Base-by-base conservation (phyloP, 75 land plant species). In the Sequoia sempervirens region DNA sequence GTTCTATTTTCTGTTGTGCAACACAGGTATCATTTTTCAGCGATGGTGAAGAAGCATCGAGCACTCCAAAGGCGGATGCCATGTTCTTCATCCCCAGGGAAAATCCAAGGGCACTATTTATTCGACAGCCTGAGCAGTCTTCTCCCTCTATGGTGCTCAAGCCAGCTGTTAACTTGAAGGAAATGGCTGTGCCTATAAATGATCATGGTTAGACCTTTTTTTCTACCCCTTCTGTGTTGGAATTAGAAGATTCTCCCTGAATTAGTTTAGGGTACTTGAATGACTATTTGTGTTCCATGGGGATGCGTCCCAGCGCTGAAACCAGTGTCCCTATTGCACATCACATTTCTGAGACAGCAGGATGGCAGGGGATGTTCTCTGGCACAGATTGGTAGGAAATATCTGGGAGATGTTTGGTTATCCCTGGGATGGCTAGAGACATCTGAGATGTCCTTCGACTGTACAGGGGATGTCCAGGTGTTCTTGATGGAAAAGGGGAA, bases 1-100 rank as follows among this genome's bases (percentile, higher is more conserved):
- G 40, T 10, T 41, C 54, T 18, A n/a, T 54, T 80, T 43, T 12
- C 14, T 66, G 4, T 30, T 84, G n/a, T 52, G 76, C 34, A 28
- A 36, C 83, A 82, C 89, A 96, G 99, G 92, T 95, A 18, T 92
- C 99, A 26, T 97, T 95, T 86, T 96, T 97, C 58, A 85, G 90
- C 87, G 95, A 97, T 85, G 96, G 94, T 68, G 99, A 95, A 52
- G 95, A 94, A 86, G 84, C 90, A 37, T 90, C 97, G 0, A 85
- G 88, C 68, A 94, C 92, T 32, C 99, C 99, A 28, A 97, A 93
- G 85, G 98, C 98, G 74, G 98, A 97, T 92, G 99, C 98, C 26
- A 82, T 95, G 84, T 94, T 96, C 81, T 94, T 96, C 81, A 87
- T 96, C 82, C 99, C 98, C 6, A 92, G 99, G 56, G 99, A 97